These are phyloP conservation scores for Thelonectria discophora DNA, from an alignment of 2,329 filamentous ascomycete genomes.

Conservation along the genomic window DNA sequence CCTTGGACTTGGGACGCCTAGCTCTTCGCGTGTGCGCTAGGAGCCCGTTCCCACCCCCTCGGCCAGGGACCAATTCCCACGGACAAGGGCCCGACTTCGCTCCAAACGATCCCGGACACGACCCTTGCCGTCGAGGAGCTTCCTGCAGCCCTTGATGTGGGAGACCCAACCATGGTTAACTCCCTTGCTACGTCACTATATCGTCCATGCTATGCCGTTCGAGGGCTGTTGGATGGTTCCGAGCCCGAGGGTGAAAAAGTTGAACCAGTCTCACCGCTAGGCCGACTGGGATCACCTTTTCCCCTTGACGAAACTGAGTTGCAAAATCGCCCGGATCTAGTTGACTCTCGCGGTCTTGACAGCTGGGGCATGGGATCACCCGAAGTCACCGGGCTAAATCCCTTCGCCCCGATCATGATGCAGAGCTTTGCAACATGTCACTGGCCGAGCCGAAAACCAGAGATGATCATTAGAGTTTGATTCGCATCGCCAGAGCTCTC, in stretches of 20 bases:
- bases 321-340: conserved; percentile 25
- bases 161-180: conserved; percentile 21
- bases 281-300: conserved; percentile 10
- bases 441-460: background rate
- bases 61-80: conserved; percentile 30
- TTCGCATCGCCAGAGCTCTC: background rate
- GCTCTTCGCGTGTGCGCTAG: conserved; percentile 31
- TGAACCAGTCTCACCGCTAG: conserved; percentile 31
- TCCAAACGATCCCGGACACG: conserved; percentile 25
- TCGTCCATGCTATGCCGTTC: conserved; percentile 30
- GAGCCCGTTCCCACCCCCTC: conserved; percentile 31
- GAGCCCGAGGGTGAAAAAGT: conserved; percentile 18
- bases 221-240: conserved; percentile 24
- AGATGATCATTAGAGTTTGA: conserved; percentile 4
- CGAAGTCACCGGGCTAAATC: conserved; percentile 3
- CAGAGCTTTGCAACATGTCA: background rate
- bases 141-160: conserved; percentile 21
- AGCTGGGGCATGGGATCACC: conserved; percentile 4
- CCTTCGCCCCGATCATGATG: conserved; percentile 6
- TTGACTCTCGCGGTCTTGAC: conserved; percentile 5
- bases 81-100: conserved; percentile 17
- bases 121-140: conserved; percentile 32
- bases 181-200: conserved; percentile 27
- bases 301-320: conserved; percentile 14
- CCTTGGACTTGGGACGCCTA: conserved; percentile 9